Base-by-base conservation (phyloP, 805 yeast genomes). In the Cephaloascus fragrans region DNA sequence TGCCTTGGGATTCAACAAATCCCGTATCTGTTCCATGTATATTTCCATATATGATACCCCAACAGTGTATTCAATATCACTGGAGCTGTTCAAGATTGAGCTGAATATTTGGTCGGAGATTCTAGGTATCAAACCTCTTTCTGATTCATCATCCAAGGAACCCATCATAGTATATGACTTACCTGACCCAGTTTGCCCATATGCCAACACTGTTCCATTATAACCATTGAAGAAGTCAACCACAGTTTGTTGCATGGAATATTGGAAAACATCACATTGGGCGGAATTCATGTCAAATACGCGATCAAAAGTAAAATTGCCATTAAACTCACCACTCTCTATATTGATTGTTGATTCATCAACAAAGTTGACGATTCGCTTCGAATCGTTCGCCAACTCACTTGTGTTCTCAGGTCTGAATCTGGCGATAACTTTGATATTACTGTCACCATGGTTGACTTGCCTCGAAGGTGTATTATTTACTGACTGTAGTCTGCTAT, bases 91-190 rank as follows among this genome's bases (percentile, higher is more conserved):
- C 29, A 63, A 56, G 12, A 83, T 79, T 32, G 64, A 62, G 15
- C 67, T 60, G 51, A 86, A 88, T 4, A 88, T 63, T 41, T 71
- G 71, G 37, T 80, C 80, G 15, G 83, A 69, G 14, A 84, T 74
- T 26, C 93, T 64, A 0, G 94, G 94, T 15, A 83, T 78, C 19
- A 83, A 64, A 2, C 96, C 96, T 32, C 46, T 48, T 8, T 39
- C 56, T 15, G 62, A 60, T n/a, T 58, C 57, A 28, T 55, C 59
- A 32, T 48, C 56, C 2, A 64, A 50, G n/a, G 59, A 55, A 1
- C 93, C 93, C 72, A 81, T 73, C 87, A 84, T 79, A 3, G 90
- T 79, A 50, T 73, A 74, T 0, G 89, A 73, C 55, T 83, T 83
- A 4, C 93, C 93, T 1, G 87, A 69, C 0, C 87, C 85, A 0